Percentiles rank a stretch among this genome's conserved stretches.
Conservation (phyloP, 345 rosid species). For the Eutrema yunnanense region DNA sequence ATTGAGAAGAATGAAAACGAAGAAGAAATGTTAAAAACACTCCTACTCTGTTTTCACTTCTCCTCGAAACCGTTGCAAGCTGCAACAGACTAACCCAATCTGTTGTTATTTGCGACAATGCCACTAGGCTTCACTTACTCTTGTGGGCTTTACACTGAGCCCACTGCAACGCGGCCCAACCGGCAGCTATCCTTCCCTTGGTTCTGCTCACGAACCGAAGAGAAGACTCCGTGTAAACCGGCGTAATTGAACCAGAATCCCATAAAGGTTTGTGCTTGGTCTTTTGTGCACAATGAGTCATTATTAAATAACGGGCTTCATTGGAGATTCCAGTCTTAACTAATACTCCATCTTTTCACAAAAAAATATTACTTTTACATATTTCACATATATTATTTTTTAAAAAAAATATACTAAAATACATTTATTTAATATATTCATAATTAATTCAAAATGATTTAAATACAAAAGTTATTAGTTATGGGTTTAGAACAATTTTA, state of each 20-base stretch:
- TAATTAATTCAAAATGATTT: no score
- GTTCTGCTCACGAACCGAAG: neutral
- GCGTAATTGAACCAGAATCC: neutral
- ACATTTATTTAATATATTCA: no score
- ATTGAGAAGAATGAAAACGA: neutral
- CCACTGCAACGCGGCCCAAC: neutral
- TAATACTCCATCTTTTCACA: no score
- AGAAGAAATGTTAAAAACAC: neutral
- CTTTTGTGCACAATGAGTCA: neutral
- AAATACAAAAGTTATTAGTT: no score
- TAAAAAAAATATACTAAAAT: no score
- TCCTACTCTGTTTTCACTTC: neutral
- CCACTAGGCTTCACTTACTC: neutral
- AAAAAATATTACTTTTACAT: no score
- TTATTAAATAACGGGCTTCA: neutral
- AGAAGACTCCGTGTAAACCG: neutral
- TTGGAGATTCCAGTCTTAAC: constrained; percentile 23
- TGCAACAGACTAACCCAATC: neutral
- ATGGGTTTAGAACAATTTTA: no score
- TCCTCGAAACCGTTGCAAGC: no score
- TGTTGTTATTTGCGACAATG: neutral
- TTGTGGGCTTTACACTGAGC: constrained; percentile 3
- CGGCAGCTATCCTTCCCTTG: neutral
- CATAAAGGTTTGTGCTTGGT: neutral
- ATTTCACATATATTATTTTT: no score